Conservation (phyloP, 225 moss, liverwort and hornwort genomes). For the Anthoceros angustus region DNA sequence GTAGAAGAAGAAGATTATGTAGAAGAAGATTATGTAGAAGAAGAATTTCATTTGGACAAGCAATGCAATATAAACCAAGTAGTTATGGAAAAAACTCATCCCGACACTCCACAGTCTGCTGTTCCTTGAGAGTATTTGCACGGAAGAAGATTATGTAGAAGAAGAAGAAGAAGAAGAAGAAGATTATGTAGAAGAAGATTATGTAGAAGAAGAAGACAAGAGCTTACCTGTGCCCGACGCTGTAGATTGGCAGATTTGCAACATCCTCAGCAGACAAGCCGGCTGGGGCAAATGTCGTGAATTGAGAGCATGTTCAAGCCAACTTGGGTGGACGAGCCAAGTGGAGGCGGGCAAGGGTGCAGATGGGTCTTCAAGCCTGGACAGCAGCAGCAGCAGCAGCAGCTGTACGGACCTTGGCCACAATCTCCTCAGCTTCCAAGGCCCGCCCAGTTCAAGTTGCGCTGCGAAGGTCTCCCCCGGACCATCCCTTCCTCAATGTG, state of each 20-base stretch:
- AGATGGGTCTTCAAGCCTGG: background rate
- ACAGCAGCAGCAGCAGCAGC: background rate
- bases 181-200: no score
- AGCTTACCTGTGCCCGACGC: constrained; percentile 85
- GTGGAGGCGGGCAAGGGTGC: background rate
- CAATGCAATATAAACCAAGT: constrained; percentile 5
- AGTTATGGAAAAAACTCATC: background rate
- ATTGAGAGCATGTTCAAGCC: no score
- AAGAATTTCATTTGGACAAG: no score
- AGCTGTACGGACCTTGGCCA: background rate
- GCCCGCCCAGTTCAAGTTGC: background rate
- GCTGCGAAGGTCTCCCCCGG: background rate
- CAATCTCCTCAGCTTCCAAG: background rate
- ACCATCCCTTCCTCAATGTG: background rate
- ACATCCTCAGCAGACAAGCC: no score
- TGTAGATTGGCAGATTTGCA: no score
- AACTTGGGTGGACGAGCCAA: background rate
- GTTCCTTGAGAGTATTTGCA: background rate
- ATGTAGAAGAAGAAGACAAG: no score
- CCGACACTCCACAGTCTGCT: background rate
- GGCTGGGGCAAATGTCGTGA: no score
- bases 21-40: no score
- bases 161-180: no score
- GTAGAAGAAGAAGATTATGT: no score
- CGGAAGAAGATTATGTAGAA: no score